Base-by-base conservation (phyloP, 2,329 filamentous ascomycete genomes). In the Trichoderma hamatum region DNA sequence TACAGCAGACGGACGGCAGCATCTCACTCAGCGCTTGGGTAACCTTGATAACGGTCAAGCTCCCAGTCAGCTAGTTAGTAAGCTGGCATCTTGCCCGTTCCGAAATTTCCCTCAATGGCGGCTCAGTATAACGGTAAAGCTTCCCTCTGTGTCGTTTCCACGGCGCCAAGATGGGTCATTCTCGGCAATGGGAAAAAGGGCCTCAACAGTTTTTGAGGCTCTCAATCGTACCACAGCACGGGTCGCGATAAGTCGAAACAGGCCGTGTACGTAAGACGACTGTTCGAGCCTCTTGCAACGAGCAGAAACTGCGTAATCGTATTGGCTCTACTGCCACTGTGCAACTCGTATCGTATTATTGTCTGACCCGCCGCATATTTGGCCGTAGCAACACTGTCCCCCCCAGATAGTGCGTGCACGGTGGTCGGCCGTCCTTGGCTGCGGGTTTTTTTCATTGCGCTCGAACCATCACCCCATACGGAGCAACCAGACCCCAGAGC, bases 391-490 rank as follows among this genome's bases (percentile, higher is more conserved):
- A 30, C 36, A 39, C 58, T 21, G 64, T 54, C 64, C 62, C 9
- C 9, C 30, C 24, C 26, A 36, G 39, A 67, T 32, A 43, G 62
- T 46, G 62, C 52, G 62, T 46, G 62, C 52, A 66, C 63, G 36
- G 63, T 58, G 26, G 36, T 66, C 52, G 59, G 46, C 30, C 39
- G 39, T 14, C 60, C 30, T 51, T 67, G 39, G 39, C 39, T 43
- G 64, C 59, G 64, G 54, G 64, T 54, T 67, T 67, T 67, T 67
- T 59, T n/a, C n/a, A n/a, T n/a, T 21, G 58, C 54, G 14, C 43
- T n/a, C 64, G 64, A 67, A 59, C 63, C 64, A 66, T 58, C 39
- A 67, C 64, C 64, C 64, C 64, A 67, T 67, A 49, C 64, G 13
- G 63, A 66, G 39, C 3, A 46, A 21, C 2, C 43, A 49, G 46